Conservation (phyloP, 345 rosid genomes). For the Murraya koenigii region DNA sequence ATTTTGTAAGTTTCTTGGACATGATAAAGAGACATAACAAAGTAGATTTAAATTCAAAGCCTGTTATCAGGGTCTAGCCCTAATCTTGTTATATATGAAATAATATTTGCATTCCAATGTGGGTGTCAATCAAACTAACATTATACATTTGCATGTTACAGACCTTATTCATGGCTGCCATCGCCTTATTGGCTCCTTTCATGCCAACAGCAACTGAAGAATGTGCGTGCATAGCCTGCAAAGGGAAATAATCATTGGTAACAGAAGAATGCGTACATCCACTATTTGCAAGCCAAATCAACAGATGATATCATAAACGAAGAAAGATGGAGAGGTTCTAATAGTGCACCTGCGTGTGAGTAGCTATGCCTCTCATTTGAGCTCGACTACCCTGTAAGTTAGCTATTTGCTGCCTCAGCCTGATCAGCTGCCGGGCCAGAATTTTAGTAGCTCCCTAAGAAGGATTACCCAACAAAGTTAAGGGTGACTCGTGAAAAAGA, state of each 20-base stretch:
- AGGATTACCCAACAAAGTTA: constrained; percentile 7
- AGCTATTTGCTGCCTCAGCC: constrained; percentile 90
- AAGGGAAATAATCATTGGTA: constrained; percentile 17
- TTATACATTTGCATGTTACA: constrained; percentile 8
- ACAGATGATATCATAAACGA: background rate
- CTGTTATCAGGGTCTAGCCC: background rate
- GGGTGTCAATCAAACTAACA: background rate
- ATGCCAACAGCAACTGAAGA: constrained; percentile 90
- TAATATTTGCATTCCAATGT: background rate
- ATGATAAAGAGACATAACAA: background rate
- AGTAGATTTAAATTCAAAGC: constrained; percentile 4
- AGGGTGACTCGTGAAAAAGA: background rate
- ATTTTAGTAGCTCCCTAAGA: constrained; percentile 82
- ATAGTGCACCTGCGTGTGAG: constrained; percentile 81
- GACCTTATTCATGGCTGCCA: constrained; percentile 90
- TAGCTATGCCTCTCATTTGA: constrained; percentile 97
- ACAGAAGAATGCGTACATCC: constrained; percentile 9
- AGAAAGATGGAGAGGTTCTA: background rate
- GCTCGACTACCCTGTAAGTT: constrained; percentile 94
- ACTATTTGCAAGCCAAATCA: background rate
- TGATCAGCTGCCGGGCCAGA: constrained; percentile 79
- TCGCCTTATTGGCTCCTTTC: constrained; percentile 89
- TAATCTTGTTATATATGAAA: background rate
- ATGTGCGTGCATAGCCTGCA: constrained; percentile 92
- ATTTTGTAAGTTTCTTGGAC: background rate